Evolutionary conservation across 2,329 filamentous ascomycete genomes (phyloP).

Genomic region (Dactylellina sp.): DNA sequence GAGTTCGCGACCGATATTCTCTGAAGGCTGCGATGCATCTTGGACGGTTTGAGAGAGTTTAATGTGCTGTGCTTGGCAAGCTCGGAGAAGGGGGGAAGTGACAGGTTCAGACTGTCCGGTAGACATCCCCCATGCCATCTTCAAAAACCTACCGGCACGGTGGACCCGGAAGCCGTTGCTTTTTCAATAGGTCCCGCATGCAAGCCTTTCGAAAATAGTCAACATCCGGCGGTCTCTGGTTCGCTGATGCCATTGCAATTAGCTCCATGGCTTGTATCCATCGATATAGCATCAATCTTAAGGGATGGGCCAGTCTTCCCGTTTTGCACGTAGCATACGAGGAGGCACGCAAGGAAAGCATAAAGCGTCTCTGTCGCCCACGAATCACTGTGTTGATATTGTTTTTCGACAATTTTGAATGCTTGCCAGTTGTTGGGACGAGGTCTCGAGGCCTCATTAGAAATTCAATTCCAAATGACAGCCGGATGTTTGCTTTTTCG

Average conservation of each 20-base stretch:
- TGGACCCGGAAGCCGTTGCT: conserved; percentile 46
- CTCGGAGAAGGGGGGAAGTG: conserved; percentile 12
- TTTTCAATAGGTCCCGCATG: conserved; percentile 31
- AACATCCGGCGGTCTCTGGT: conserved; percentile 50
- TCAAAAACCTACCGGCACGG: conserved; percentile 28
- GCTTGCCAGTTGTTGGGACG: conserved; percentile 1
- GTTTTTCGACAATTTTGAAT: background rate
- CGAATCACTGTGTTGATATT: background rate
- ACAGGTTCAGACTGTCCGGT: conserved; percentile 33
- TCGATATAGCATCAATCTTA: conserved; percentile 21
- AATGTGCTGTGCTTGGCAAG: conserved; percentile 8
- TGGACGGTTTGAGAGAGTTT: background rate
- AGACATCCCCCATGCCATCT: conserved; percentile 8
- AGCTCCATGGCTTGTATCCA: conserved; percentile 47
- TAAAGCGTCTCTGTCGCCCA: background rate
- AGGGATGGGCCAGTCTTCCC: conserved; percentile 15
- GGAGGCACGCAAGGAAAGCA: conserved; percentile 7
- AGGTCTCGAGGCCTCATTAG: conserved; percentile 11
- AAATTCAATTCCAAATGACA: conserved; percentile 40
- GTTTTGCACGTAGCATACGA: conserved; percentile 26
- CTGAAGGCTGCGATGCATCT: too few relatives aligned
- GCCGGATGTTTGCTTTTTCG: conserved; percentile 49
- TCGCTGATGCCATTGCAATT: conserved; percentile 43
- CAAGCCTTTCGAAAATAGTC: conserved; percentile 40
- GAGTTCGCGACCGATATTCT: background rate